These are phyloP conservation scores for Cystobasidium pallidum DNA, from an alignment of 1,284 basidiomycete genomes.

Conservation along the genomic window DNA sequence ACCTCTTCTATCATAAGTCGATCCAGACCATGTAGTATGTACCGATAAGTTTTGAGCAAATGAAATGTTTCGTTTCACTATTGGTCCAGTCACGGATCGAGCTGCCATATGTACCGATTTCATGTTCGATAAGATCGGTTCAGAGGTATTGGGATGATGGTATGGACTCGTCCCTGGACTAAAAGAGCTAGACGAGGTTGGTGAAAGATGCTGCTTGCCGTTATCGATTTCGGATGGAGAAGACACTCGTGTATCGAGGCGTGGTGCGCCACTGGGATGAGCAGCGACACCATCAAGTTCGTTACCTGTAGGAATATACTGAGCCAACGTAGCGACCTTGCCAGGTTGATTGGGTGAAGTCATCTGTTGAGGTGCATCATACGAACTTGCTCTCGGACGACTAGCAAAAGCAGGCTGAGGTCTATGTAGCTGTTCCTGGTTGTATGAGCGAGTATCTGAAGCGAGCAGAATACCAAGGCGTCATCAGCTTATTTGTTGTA, in stretches of 20 bases:
- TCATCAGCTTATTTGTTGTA: neutral
- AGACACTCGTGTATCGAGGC: constrained; percentile 44
- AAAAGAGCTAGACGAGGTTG: constrained; percentile 20
- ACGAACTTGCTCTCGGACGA: constrained; percentile 56
- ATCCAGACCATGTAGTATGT: constrained; percentile 90
- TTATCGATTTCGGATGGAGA: neutral
- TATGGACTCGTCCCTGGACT: constrained; percentile 59
- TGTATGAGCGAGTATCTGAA: constrained; percentile 49
- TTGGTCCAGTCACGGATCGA: constrained; percentile 46
- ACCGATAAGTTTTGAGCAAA: constrained; percentile 92
- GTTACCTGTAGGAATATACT: constrained; percentile 48
- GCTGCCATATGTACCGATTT: constrained; percentile 39
- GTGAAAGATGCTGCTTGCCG: constrained; percentile 35
- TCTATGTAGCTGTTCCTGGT: constrained; percentile 47
- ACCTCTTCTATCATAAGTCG: constrained; percentile 88
- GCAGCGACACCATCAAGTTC: constrained; percentile 50
- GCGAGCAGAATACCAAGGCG: neutral
- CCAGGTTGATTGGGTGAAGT: constrained; percentile 46
- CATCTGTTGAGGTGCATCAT: constrained; percentile 54
- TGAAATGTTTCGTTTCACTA: constrained; percentile 60
- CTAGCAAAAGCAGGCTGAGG: constrained; percentile 47
- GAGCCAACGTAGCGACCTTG: constrained; percentile 46
- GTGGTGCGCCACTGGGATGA: constrained; percentile 39
- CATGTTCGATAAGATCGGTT: constrained; percentile 67
- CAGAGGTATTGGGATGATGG: constrained; percentile 81